These are phyloP conservation scores for Erythrobasidium hasegawianum DNA, from an alignment of 1,284 basidiomycete genomes.

Conservation along the genomic window DNA sequence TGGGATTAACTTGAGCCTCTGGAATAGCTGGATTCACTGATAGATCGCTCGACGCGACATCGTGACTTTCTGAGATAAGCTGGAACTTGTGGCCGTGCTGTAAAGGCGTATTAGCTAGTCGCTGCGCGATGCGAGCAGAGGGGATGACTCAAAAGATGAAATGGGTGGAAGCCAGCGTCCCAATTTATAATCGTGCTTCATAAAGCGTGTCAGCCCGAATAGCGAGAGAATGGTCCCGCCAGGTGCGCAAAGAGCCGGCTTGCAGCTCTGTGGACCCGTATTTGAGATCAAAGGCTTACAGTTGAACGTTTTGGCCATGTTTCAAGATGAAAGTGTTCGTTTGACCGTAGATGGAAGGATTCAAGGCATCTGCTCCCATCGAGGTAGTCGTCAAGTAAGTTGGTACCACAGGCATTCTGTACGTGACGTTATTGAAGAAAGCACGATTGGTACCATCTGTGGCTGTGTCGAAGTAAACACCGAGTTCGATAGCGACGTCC, in stretches of 20 bases:
- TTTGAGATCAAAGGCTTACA: slow-evolving; percentile 52
- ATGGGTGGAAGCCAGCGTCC: slow-evolving; percentile 53
- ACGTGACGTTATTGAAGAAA: slow-evolving; percentile 62
- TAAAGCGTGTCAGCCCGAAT: background rate
- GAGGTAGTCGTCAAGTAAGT: slow-evolving; percentile 67
- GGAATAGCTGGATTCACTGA: slow-evolving; percentile 74
- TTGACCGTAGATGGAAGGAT: slow-evolving; percentile 67
- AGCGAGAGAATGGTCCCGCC: too few species aligned
- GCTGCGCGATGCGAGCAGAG: too few species aligned
- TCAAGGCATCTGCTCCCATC: slow-evolving; percentile 69
- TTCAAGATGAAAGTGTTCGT: slow-evolving; percentile 67
- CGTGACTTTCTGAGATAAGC: slow-evolving; percentile 44
- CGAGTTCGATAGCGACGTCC: slow-evolving; percentile 41
- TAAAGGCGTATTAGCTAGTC: background rate
- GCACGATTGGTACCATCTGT: slow-evolving; percentile 71
- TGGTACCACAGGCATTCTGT: slow-evolving; percentile 57
- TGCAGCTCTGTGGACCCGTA: too few species aligned
- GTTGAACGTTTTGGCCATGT: slow-evolving; percentile 70
- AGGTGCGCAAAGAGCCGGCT: too few species aligned
- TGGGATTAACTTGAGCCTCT: slow-evolving; percentile 73
- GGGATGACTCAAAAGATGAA: slow-evolving; percentile 54
- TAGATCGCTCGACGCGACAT: slow-evolving; percentile 74
- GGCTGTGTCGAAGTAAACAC: slow-evolving; percentile 60
- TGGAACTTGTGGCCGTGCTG: slow-evolving; percentile 68
- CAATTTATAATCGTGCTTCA: slow-evolving; percentile 66